Percentiles rank a stretch among this genome's conserved stretches.
Conservation (phyloP, 116 monocot species). For the Phalaenopsis hybrid region DNA sequence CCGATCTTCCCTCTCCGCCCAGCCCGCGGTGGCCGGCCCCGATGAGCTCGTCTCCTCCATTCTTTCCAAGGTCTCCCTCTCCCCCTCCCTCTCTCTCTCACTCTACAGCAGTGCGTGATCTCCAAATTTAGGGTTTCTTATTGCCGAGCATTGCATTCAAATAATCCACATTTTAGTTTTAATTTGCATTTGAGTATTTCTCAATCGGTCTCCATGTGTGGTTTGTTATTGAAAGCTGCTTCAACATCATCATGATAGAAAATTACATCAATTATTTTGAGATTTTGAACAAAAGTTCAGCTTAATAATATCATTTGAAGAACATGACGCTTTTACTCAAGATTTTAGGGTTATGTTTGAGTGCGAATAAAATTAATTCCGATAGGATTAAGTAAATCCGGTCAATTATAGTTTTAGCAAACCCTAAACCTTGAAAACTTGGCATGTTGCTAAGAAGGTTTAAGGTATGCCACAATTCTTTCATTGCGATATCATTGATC, state of each 20-base stretch:
- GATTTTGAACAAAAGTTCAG: background rate
- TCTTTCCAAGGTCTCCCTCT: conserved; percentile 53
- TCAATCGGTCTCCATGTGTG: background rate
- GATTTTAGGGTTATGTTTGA: too few relatives aligned
- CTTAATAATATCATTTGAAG: background rate
- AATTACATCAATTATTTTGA: background rate
- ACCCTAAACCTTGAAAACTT: too few relatives aligned
- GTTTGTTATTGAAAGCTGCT: background rate
- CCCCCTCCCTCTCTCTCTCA: background rate
- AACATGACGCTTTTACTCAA: background rate
- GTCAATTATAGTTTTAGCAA: too few relatives aligned
- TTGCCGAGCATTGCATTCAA: too few relatives aligned
- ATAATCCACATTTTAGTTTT: too few relatives aligned
- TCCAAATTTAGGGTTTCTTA: background rate
- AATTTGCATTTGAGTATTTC: too few relatives aligned
- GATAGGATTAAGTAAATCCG: too few relatives aligned
- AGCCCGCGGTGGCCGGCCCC: conserved; percentile 15
- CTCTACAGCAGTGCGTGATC: background rate
- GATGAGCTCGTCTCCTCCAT: conserved; percentile 56
- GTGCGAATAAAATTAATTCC: too few relatives aligned
- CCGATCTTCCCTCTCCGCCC: conserved; percentile 31
- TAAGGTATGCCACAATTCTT: too few relatives aligned
- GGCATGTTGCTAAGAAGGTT: too few relatives aligned
- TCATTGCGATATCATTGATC: too few relatives aligned
- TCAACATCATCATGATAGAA: background rate